A percentile compares a stretch with the other conserved stretches of the same genome.
Evolutionary conservation across 202 grass and related monocot genomes (phyloP).

Genomic region (Brachypodium distachyon): DNA sequence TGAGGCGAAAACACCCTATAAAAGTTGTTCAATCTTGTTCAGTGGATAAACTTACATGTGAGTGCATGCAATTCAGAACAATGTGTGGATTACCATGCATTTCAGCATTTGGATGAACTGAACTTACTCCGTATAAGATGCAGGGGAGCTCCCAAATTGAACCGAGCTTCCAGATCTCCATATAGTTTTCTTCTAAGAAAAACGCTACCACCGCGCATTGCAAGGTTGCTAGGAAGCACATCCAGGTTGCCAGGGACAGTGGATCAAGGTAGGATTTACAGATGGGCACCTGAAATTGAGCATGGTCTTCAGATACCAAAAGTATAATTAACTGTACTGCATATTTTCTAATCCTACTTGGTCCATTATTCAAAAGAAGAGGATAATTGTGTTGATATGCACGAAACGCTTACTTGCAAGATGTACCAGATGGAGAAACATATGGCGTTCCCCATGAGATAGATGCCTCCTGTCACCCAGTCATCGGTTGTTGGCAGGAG

Average conservation of each 20-base stretch:
- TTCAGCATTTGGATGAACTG: neutral
- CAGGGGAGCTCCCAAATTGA: constrained; percentile 46
- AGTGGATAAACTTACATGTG: neutral
- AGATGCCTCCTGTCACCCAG: constrained; percentile 37
- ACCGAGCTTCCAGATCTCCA: constrained; percentile 41
- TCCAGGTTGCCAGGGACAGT: constrained; percentile 64
- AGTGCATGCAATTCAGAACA: neutral
- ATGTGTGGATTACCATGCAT: neutral
- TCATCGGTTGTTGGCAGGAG: neutral
- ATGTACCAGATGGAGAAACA: constrained; percentile 63
- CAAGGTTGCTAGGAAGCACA: constrained; percentile 59
- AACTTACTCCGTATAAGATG: constrained; percentile 59
- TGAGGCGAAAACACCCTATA: constrained; percentile 65
- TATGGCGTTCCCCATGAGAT: constrained; percentile 32
- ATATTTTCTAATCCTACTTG: no score
- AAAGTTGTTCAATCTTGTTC: neutral
- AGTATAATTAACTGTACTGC: neutral
- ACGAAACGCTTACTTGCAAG: constrained; percentile 25
- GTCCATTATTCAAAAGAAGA: neutral
- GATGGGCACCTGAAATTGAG: constrained; percentile 44
- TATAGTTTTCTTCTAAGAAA: constrained; percentile 34
- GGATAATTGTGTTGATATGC: neutral
- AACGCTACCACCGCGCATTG: constrained; percentile 49
- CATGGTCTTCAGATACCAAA: neutral
- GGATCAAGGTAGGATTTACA: constrained; percentile 66